Base-by-base conservation (phyloP, 164 flowering plant species). In the Houttuynia cordata region DNA sequence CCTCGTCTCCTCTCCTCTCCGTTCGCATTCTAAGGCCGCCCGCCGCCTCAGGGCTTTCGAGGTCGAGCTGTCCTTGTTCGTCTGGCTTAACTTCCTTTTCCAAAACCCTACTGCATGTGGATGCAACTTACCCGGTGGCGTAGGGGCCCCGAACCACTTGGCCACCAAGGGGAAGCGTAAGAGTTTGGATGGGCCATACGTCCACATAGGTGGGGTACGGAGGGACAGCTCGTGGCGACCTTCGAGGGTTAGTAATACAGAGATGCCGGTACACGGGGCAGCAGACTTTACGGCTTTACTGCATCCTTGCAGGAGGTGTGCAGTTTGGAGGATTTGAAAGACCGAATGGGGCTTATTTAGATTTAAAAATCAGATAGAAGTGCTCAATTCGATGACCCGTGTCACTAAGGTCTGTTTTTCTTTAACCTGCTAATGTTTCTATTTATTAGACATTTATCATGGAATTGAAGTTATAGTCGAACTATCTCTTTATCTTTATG, bases 301-400 rank as follows among this genome's bases (percentile, higher is more conserved):
- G n/a, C n/a, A n/a, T n/a, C n/a, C n/a, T n/a, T n/a, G n/a, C n/a
- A n/a, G n/a, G n/a, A n/a, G n/a, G n/a, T n/a, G n/a, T n/a, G n/a
- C n/a, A n/a, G n/a, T n/a, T n/a, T n/a, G n/a, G 88, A 90, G 50
- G 99, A 93, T 70, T 72, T 93, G 89, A 81, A 61, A 75, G 76
- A 77, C 76, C 68, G 97, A 57, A 76, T 93, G 99, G 60, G 71
- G 62, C 64, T 65, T 86, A 81, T 67, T 65, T 93, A 81, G 88
- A 80, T 57, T 76, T 56, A 78, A 60, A 6, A 58, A 74, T 57
- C 88, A 90, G 70, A 81, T 76, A 65, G 91, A 85, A 64, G 73
- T 88, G 59, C 79, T 88, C 19, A 68, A 74, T 52, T 66, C 78
- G 41, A 88, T 93, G 96, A 70, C 72, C 64, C 88, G 70, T 61